Conservation (phyloP, 208 protist genomes). For the Leishmania turanica region DNA sequence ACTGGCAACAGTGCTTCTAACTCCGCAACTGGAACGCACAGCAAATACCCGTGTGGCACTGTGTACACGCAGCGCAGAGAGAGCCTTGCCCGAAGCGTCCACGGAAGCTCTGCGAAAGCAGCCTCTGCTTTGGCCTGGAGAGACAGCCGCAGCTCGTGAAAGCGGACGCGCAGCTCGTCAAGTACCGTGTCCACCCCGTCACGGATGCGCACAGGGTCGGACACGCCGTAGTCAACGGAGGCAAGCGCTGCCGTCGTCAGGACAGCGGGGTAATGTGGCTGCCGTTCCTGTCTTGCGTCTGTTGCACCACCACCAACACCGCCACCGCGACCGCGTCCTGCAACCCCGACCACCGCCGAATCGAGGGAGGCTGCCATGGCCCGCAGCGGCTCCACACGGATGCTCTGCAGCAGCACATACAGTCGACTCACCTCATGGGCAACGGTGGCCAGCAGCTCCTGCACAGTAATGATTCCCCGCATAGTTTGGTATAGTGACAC, state of each 20-base stretch:
- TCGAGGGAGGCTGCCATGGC: constrained; percentile 38
- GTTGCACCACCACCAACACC: background rate
- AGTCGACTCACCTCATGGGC: constrained; percentile 52
- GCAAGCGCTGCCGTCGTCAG: background rate
- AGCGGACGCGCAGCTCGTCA: constrained; percentile 35
- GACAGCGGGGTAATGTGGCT: too few species aligned
- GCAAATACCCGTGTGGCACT: constrained; percentile 39
- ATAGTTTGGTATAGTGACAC: constrained; percentile 60
- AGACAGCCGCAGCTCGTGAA: constrained; percentile 28
- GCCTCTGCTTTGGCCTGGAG: constrained; percentile 32
- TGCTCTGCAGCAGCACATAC: constrained; percentile 39
- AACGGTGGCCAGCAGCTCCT: constrained; percentile 42
- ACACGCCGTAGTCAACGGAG: background rate
- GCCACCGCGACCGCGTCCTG: background rate
- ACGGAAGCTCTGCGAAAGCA: constrained; percentile 27
- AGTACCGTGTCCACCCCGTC: constrained; percentile 40
- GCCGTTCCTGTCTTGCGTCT: background rate
- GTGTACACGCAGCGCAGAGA: constrained; percentile 35
- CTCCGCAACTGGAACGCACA: constrained; percentile 24
- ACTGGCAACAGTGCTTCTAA: constrained; percentile 6
- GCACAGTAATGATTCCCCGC: constrained; percentile 39
- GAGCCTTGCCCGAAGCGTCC: constrained; percentile 19
- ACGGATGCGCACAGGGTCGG: constrained; percentile 10
- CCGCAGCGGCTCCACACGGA: constrained; percentile 33
- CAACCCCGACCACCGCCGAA: constrained; percentile 17